Percentiles rank a stretch among this genome's conserved stretches.
Conservation (phyloP, 139 green algal genomes). For the Parachlorella kessleri region DNA sequence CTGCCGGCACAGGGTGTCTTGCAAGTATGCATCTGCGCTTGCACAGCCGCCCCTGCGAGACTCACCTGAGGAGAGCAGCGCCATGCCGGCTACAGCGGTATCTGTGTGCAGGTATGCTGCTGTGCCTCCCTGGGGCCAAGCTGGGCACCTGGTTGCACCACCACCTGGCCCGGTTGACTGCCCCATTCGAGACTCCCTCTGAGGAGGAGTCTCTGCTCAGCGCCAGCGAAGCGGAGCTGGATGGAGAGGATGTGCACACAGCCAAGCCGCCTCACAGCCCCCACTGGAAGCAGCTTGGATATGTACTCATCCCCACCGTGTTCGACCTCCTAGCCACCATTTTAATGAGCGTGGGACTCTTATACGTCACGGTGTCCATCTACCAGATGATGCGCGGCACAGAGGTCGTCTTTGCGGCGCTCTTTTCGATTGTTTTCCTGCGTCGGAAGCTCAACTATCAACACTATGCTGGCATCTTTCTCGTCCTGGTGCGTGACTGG, state of each 20-base stretch:
- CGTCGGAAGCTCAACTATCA: constrained; percentile 53
- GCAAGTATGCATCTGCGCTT: not conserved
- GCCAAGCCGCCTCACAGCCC: too few relatives aligned
- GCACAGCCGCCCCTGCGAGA: not conserved
- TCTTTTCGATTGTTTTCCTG: constrained; percentile 60
- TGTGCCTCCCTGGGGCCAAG: too few relatives aligned
- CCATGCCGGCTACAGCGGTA: too few relatives aligned
- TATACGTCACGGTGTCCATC: constrained; percentile 15
- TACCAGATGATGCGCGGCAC: constrained; percentile 74
- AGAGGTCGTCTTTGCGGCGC: constrained; percentile 67
- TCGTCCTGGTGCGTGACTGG: constrained; percentile 72
- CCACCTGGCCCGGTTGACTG: too few relatives aligned
- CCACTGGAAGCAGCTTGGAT: not conserved
- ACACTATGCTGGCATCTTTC: constrained; percentile 77
- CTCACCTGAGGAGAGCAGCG: too few relatives aligned
- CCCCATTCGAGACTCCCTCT: too few relatives aligned
- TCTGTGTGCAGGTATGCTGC: too few relatives aligned
- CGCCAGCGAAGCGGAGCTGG: too few relatives aligned
- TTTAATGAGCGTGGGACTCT: constrained; percentile 58
- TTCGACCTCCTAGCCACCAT: constrained; percentile 64
- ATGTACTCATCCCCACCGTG: constrained; percentile 52
- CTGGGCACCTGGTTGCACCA: too few relatives aligned
- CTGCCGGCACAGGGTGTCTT: not conserved
- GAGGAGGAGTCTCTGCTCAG: too few relatives aligned
- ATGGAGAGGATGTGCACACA: too few relatives aligned